These are phyloP conservation scores for Fraxinus floribunda DNA, from an alignment of 305 asterid genomes.

Conservation along the genomic window DNA sequence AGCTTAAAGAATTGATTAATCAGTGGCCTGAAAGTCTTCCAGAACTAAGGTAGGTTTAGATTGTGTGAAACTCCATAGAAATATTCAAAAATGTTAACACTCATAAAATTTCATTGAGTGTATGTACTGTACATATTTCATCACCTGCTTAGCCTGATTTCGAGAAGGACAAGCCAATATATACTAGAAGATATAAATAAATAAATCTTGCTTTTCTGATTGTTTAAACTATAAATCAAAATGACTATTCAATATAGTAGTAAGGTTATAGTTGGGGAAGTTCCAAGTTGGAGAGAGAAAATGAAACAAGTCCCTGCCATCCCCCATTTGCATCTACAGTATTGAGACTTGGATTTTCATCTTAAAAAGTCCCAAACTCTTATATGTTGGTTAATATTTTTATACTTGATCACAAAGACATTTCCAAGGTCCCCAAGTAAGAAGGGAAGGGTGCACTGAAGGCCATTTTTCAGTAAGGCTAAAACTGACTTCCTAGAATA, in stretches of 20 bases:
- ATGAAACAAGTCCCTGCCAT: background rate
- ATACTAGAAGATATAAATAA: background rate
- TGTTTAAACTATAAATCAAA: background rate
- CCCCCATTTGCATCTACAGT: no score
- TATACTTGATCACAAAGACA: no score
- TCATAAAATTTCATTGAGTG: background rate
- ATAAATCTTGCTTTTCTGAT: background rate
- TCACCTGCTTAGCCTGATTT: background rate
- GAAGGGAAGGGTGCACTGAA: no score
- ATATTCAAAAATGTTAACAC: background rate
- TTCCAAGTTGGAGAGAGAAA: background rate
- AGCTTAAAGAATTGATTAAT: slow-evolving; percentile 25
- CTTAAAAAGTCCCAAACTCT: no score
- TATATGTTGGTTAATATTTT: no score
- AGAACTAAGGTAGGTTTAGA: slow-evolving; percentile 23
- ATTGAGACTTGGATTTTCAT: no score
- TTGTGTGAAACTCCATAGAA: background rate
- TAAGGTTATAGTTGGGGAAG: background rate
- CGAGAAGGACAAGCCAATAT: background rate
- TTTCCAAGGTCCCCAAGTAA: no score
- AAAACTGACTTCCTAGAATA: no score
- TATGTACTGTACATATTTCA: background rate
- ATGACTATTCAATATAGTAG: background rate
- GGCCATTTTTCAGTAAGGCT: no score
- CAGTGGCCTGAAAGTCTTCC: slow-evolving; percentile 30